phyloP scores from a whole-genome alignment of 73 alveolate species.

The Breviolum minutum region DNA sequence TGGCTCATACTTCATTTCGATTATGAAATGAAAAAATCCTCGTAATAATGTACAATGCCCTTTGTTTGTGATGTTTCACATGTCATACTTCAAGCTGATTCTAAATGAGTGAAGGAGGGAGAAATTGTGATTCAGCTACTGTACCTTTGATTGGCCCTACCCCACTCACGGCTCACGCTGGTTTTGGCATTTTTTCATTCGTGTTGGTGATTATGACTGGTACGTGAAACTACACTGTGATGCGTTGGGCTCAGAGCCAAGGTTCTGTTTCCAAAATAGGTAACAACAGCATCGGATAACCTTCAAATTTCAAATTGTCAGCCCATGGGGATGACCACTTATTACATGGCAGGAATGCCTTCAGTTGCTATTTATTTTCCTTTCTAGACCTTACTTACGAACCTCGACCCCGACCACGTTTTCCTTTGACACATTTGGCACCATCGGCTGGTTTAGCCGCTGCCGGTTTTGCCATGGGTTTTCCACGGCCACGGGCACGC shows the following conservation, averaged over 20 bases:
- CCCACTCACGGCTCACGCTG: too few relatives aligned
- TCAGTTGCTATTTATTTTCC: not conserved
- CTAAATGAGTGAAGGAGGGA: too few relatives aligned
- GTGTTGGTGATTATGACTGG: too few relatives aligned
- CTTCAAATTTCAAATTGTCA: not conserved
- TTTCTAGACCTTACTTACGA: not conserved
- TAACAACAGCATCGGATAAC: not conserved
- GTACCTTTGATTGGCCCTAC: too few relatives aligned
- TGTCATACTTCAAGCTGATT: too few relatives aligned
- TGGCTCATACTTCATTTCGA: not conserved
- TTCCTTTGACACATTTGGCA: not conserved
- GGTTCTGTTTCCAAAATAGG: not conserved
- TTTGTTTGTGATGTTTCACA: too few relatives aligned
- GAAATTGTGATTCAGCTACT: too few relatives aligned
- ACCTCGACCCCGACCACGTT: not conserved
- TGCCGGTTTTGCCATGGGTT: not conserved
- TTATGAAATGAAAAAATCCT: too few relatives aligned
- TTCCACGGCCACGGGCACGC: conserved; percentile 31
- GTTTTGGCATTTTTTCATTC: too few relatives aligned
- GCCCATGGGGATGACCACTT: not conserved
- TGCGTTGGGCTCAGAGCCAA: not conserved
- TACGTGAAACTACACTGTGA: not conserved
- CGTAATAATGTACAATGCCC: too few relatives aligned
- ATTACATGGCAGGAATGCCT: not conserved
- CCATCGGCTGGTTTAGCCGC: not conserved